Evolutionary conservation across 495 filamentous ascomycete species (phyloP), one percentile per base, ranked within the genome.

Genomic region (Halenospora varia): DNA sequence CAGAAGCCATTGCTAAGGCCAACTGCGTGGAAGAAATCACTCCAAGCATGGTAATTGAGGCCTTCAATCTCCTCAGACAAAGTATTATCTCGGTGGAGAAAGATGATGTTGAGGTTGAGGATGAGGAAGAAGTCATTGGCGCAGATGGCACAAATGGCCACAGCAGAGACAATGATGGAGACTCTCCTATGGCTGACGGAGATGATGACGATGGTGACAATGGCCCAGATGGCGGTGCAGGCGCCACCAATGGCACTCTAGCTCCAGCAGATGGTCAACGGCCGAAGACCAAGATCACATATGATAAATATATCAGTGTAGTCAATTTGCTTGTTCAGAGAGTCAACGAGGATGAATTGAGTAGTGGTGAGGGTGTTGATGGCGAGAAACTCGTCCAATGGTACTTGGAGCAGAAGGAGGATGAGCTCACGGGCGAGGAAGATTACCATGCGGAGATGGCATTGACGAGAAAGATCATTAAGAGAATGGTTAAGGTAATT

Each of bases 71-170:
- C 6, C 79, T 99, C 3, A 75, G 90, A 25, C 91, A 96, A 73
- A 92, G 87, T 71, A 97, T 99, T 68, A 96, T 99, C 63, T 92
- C 88, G 15, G 93, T 99, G 17, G 95, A 99, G 70, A 94, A 96
- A 64, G 94, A 99, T 63, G 94, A 99, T 61, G 87, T 99, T 13
- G 94, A 97, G 68, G 88, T 99, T 35, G 92, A 96, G 24, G 86
- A 89, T 2, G 88, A 88, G 20, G 84, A 88, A 8, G 71, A 74
- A 52, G 62, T 70, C 25, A 66, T 63, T 2, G 62, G 20, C 55
- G 55, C 39, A 10, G 56, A 61, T 24, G 60, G 60, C 0, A 62
- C 55, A 4, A 44, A 67, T 75, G 11, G 57, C 66, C 11, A 64
- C 64, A 19, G 47, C 24, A 71, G 72, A 41, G 85, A 88, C 51